Base-by-base conservation (phyloP, 139 green algal species). In the Asterochloris erici region DNA sequence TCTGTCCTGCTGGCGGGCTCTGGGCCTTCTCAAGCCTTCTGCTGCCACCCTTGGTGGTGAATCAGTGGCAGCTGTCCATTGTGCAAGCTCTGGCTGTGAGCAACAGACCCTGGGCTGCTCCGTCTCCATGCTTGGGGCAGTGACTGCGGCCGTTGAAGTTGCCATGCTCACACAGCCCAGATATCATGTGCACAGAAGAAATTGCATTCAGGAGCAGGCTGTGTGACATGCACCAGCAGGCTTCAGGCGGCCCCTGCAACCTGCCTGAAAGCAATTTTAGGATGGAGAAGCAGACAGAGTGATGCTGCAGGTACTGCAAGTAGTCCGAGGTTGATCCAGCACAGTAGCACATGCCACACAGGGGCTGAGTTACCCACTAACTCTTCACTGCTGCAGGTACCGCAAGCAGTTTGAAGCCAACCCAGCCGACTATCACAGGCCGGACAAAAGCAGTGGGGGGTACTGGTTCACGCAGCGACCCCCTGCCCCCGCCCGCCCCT, bases 381-480 rank as follows among this genome's bases (percentile, higher is more conserved):
- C 27, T 69, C 47, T n/a, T 69, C 13, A 24, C 64, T 14, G 47
- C 10, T 21, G 23, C 75, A 85, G 79, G 80, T 88, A 86, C 27
- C 77, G 68, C 23, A 75, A 68, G 29, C 80, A 79, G 68, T 88
- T 82, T 66, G 54, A 78, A 23, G 81, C 77, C 73, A 76, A 84
- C 64, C 47, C 54, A 64, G 13, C 70, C 0, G 47, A 28, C 23
- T 70, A 80, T 27, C 84, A 88, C 24, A 61, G 68, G 64, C 61
- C 70, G 9, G 47, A 63, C 19, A 66, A 64, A 60, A 62, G 68
- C 29, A 79, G 54, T 64, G 84, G 81, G 23, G 86, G 86, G 23
- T 83, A 85, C 73, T 90, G 82, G 76, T 70, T 80, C 27, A 74
- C 77, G 26, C 78, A 82, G 77, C 79, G 74, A 54, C 62, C 66